Conservation (phyloP, 805 yeast species). For the Saturnispora hagleri region DNA sequence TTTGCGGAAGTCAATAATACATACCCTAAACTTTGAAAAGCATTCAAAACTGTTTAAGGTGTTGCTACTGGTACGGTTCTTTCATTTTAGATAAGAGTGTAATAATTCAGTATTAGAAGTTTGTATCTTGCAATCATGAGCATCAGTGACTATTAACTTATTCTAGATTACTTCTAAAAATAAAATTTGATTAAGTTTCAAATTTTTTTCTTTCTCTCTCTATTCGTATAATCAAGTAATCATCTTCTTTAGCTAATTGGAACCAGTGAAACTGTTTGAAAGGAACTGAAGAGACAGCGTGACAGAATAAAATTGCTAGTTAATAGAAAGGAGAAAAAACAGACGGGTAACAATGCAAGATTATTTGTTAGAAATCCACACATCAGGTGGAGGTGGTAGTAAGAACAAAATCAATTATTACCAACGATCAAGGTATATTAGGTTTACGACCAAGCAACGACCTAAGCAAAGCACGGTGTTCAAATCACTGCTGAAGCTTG, state of each 20-base stretch:
- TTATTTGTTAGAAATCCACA: conserved; percentile 4
- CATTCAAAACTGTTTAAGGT: too few species aligned
- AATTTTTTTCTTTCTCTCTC: background rate
- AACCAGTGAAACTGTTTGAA: background rate
- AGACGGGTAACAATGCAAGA: background rate
- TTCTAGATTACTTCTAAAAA: background rate
- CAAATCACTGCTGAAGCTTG: background rate
- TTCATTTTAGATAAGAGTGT: background rate
- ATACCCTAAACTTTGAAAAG: too few species aligned
- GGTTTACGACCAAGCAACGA: conserved; percentile 3
- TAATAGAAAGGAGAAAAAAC: background rate
- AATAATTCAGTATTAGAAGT: too few species aligned
- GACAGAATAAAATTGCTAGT: background rate
- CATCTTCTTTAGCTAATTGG: background rate
- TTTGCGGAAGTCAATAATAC: too few species aligned
- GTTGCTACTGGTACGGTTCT: too few species aligned
- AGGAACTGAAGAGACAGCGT: background rate
- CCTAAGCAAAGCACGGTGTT: background rate
- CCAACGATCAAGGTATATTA: conserved; percentile 2
- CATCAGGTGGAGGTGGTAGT: background rate
- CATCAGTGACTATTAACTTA: background rate
- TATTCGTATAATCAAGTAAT: background rate
- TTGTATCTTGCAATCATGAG: background rate
- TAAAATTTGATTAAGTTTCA: background rate
- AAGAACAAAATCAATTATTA: background rate